Conservation (phyloP, 768 basidiomycete species). For the Glaciozyma martinii region DNA sequence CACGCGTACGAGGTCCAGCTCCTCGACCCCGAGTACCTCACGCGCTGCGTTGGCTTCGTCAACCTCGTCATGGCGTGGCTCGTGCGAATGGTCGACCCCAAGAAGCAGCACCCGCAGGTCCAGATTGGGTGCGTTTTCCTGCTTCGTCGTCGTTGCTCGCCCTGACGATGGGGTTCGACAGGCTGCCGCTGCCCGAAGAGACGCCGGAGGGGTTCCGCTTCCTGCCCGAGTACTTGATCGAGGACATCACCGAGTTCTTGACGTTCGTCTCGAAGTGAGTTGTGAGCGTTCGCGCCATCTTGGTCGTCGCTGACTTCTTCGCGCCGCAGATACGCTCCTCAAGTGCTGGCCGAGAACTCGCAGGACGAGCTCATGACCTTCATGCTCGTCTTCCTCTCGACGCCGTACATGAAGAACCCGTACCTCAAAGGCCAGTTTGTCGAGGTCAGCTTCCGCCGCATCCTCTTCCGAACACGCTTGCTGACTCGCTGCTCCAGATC, state of each 20-base stretch:
- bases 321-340: slow-evolving; percentile 45
- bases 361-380: slow-evolving; percentile 81
- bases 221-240: slow-evolving; percentile 86
- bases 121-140: slow-evolving; percentile 52
- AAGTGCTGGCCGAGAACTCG: slow-evolving; percentile 72
- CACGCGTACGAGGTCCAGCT: slow-evolving; percentile 77
- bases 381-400: slow-evolving; percentile 82
- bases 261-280: slow-evolving; percentile 71
- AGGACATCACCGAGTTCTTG: slow-evolving; percentile 85
- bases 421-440: slow-evolving; percentile 95
- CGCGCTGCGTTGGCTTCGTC: slow-evolving; percentile 50
- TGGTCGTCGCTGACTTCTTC: neutral
- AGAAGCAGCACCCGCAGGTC: slow-evolving; percentile 62
- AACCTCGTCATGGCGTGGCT: slow-evolving; percentile 90
- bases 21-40: slow-evolving; percentile 52
- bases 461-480: neutral
- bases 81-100: slow-evolving; percentile 78
- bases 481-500: slow-evolving; percentile 45
- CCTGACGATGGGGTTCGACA: slow-evolving; percentile 37
- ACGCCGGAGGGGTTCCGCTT: slow-evolving; percentile 76
- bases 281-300: neutral
- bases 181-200: slow-evolving; percentile 73
- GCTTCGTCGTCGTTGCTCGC: neutral
- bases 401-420: slow-evolving; percentile 98
- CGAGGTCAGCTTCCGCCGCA: slow-evolving; percentile 50